Evolutionary conservation across 768 basidiomycete genomes (phyloP), one percentile per base, ranked within the genome.

Genomic region (Collybia mongolica): DNA sequence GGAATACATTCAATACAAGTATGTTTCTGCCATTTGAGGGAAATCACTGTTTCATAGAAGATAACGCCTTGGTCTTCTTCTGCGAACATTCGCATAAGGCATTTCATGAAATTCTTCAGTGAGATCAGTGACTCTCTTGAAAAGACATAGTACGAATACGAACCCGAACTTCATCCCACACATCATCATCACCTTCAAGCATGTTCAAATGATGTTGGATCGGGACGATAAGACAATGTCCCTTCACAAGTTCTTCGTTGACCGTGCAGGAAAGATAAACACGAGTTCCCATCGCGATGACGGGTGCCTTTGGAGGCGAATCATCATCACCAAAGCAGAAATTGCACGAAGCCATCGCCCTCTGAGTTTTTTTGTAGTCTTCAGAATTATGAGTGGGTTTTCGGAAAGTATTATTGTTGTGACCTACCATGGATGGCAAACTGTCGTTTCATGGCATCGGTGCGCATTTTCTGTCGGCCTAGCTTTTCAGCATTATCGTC

Each of bases 331-430:
- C 86, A 61, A 86, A 94, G 63, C 95, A 97, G 64, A 93, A 92
- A 36, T 80, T 81, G 69, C 93, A 99, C 4, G 80, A 78, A 6
- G 94, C 83, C 44, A 98, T 64, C 1, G 82, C 95, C 62, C 90
- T 89, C 72, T 98, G 95, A 0, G 97, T 98, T 37, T 84, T 82
- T 49, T 95, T 95, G 68, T 93, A 98, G 68, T 98, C 96, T 97
- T n/a, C 4, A 12, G 15, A 60, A 29, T 49, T 39, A 29, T 42
- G 46, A 38, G 51, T 53, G 45, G 23, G 47, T 7, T 12, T 17
- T 19, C 46, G 35, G 11, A 43, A 23, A 40, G n/a, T 24, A 29
- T 22, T 49, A 40, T 2, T 19, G 4, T 6, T 29, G 22, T 4
- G n/a, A 64, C 77, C 35, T 54, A 92, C 94, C 95, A 51, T 98